A percentile compares a stretch with the other conserved stretches of the same genome.
Conservation (phyloP, 768 basidiomycete species). For the Mycena vulgaris region DNA sequence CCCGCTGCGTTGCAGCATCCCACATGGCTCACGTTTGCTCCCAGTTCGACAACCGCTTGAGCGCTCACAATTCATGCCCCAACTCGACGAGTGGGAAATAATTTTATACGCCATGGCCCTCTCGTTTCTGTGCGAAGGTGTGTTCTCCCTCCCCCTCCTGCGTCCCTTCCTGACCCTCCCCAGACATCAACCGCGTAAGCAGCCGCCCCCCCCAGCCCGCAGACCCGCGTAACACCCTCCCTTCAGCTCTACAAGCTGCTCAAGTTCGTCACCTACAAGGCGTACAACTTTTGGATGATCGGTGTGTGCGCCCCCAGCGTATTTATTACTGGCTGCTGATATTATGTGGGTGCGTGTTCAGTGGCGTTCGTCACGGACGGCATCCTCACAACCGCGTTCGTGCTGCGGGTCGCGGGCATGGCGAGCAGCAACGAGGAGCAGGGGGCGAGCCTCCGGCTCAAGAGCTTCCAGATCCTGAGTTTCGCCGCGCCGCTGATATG, state of each 20-base stretch:
- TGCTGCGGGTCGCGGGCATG: conserved; percentile 77
- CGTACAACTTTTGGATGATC: conserved; percentile 83
- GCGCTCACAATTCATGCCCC: conserved; percentile 64
- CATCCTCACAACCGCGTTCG: conserved; percentile 81
- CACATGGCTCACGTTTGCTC: conserved; percentile 16
- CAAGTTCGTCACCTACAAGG: conserved; percentile 83
- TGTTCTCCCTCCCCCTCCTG: conserved; percentile 33
- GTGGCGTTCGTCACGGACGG: conserved; percentile 81
- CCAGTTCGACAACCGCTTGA: conserved; percentile 86
- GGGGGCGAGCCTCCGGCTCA: conserved; percentile 60
- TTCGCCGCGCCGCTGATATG: conserved; percentile 92
- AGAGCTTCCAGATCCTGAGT: conserved; percentile 91
- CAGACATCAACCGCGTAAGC: conserved; percentile 71
- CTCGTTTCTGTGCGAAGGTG: conserved; percentile 87
- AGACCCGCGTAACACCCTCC: conserved; percentile 4
- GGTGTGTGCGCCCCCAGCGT: neutral
- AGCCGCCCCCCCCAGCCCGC: neutral
- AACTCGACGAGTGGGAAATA: conserved; percentile 87
- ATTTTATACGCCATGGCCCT: conserved; percentile 84
- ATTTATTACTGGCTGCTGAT: neutral
- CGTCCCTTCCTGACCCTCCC: neutral
- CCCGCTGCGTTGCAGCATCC: neutral
- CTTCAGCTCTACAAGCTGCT: conserved; percentile 78
- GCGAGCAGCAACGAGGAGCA: conserved; percentile 50
- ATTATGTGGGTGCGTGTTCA: conserved; percentile 31